These are phyloP conservation scores for Rutstroemia sp. DNA, from an alignment of 2,329 filamentous ascomycete genomes.

Conservation along the genomic window DNA sequence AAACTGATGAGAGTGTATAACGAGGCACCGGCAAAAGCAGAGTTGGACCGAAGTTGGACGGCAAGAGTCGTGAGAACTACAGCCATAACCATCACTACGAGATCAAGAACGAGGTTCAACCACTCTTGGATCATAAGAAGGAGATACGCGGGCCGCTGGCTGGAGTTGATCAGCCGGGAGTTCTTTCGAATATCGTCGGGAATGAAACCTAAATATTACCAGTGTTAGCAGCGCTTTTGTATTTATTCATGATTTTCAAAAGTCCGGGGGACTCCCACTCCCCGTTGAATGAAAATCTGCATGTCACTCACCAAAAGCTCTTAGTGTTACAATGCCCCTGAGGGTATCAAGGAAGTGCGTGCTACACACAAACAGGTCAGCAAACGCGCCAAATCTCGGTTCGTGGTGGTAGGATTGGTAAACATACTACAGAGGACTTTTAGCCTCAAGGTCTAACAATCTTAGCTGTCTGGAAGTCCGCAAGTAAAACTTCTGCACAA, in stretches of 20 bases:
- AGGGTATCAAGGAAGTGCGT: constrained; percentile 39
- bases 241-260: not conserved
- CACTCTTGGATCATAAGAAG: constrained; percentile 50
- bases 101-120: constrained; percentile 37
- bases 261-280: not conserved
- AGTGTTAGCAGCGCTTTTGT: not conserved
- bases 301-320: constrained; percentile 38
- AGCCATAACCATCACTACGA: constrained; percentile 21
- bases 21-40: constrained; percentile 21
- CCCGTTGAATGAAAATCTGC: not conserved
- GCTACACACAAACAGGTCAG: not conserved
- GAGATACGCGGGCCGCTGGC: constrained; percentile 50
- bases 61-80: constrained; percentile 22
- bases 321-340: constrained; percentile 36
- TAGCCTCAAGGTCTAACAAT: constrained; percentile 38
- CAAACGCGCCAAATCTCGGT: not conserved
- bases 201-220: not conserved
- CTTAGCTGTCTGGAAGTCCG: constrained; percentile 41
- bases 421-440: constrained; percentile 34
- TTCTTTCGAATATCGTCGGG: constrained; percentile 26
- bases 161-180: constrained; percentile 40
- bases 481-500: constrained; percentile 36
- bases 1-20: constrained; percentile 22
- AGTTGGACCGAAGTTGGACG: constrained; percentile 22
- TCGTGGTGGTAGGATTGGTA: not conserved